Percentiles rank a stretch among this genome's conserved stretches.
Conservation (phyloP, 208 protist genomes). For the Trypanosomatidae sp. region DNA sequence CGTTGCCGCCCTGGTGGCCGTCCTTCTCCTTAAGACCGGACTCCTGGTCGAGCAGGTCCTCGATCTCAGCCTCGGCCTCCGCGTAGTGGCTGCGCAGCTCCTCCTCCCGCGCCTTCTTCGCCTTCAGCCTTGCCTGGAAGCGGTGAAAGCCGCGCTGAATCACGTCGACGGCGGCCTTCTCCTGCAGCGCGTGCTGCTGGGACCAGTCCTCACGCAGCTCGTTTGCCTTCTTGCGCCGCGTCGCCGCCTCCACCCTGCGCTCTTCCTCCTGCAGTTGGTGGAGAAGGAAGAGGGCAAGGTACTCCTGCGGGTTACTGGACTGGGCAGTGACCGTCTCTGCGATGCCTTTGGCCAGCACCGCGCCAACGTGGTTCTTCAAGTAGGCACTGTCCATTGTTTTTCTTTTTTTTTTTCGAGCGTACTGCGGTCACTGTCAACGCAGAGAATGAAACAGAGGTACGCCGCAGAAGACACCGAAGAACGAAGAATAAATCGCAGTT, state of each 20-base stretch:
- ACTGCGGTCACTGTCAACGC: background rate
- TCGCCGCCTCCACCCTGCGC: slow-evolving; percentile 31
- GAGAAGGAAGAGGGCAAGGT: slow-evolving; percentile 86
- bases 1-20: too few species aligned
- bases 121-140: slow-evolving; percentile 33
- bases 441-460: background rate
- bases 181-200: slow-evolving; percentile 38
- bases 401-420: too few species aligned
- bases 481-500: too few species aligned
- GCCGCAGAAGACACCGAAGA: background rate
- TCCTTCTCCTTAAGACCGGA: slow-evolving; percentile 12
- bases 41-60: slow-evolving; percentile 68
- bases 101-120: slow-evolving; percentile 45
- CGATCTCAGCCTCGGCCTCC: slow-evolving; percentile 56
- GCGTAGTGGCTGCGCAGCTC: slow-evolving; percentile 52
- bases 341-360: slow-evolving; percentile 84
- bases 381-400: slow-evolving; percentile 89
- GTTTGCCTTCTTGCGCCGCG: slow-evolving; percentile 37
- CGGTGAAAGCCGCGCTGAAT: slow-evolving; percentile 72
- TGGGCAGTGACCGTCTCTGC: slow-evolving; percentile 87
- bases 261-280: slow-evolving; percentile 86
- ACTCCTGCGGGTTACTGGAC: slow-evolving; percentile 90
- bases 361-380: slow-evolving; percentile 79
- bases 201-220: slow-evolving; percentile 57
- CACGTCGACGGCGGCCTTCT: slow-evolving; percentile 68